These are phyloP conservation scores for Leavenworthia alabamica DNA, from an alignment of 345 rosid genomes.

Conservation along the genomic window DNA sequence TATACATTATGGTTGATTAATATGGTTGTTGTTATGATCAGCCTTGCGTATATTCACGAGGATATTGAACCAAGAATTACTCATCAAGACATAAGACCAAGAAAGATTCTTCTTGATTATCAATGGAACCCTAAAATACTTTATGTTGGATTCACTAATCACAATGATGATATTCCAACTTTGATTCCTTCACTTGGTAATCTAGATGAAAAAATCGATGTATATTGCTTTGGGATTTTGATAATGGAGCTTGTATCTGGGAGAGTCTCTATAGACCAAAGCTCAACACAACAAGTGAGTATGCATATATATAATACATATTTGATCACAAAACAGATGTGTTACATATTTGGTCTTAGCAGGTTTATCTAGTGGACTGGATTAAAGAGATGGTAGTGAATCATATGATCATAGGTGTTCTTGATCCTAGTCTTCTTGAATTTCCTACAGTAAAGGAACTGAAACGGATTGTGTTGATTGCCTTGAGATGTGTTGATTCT, in stretches of 20 bases:
- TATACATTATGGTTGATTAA: not conserved
- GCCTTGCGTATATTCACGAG: conserved; percentile 72
- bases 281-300: conserved; percentile 44
- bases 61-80: conserved; percentile 54
- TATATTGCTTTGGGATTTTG: conserved; percentile 63
- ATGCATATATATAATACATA: not conserved
- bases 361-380: conserved; percentile 60
- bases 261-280: conserved; percentile 43
- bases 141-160: conserved; percentile 39
- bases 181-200: conserved; percentile 9
- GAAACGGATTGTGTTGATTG: conserved; percentile 52
- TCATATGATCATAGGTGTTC: conserved; percentile 37
- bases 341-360: conserved; percentile 6
- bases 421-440: conserved; percentile 55
- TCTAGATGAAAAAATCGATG: conserved; percentile 41
- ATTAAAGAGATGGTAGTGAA: conserved; percentile 57
- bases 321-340: not conserved
- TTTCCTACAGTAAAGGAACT: conserved; percentile 52
- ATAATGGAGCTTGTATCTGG: conserved; percentile 71
- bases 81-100: conserved; percentile 53
- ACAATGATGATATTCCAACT: conserved; percentile 3
- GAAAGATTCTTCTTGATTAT: conserved; percentile 63
- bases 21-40: conserved; percentile 25
- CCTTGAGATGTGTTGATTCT: conserved; percentile 63
- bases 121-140: conserved; percentile 74